Evolutionary conservation across 2,329 filamentous ascomycete genomes (phyloP).

Genomic region (Cladosporium sp.): DNA sequence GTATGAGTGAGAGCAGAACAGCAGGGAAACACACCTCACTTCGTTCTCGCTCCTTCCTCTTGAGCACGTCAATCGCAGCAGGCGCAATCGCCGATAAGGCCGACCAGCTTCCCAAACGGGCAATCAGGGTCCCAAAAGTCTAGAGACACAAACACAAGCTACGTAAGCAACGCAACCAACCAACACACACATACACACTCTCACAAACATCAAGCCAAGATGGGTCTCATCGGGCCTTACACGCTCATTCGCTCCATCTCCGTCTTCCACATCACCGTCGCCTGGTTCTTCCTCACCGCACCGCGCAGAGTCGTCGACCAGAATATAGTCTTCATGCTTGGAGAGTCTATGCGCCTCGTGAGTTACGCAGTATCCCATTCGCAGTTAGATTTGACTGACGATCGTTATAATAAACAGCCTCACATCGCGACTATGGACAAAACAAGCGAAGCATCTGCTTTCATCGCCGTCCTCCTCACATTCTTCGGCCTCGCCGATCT

Average conservation of each 20-base stretch:
- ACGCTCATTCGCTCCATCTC: slow-evolving; percentile 79
- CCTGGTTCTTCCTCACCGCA: slow-evolving; percentile 77
- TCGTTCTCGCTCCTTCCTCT: background rate
- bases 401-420: slow-evolving; percentile 49
- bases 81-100: background rate
- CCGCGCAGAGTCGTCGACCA: slow-evolving; percentile 75
- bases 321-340: slow-evolving; percentile 75
- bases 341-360: slow-evolving; percentile 82
- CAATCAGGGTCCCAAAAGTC: slow-evolving; percentile 11
- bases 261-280: slow-evolving; percentile 80
- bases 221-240: slow-evolving; percentile 79
- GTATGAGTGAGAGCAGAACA: background rate
- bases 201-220: slow-evolving; percentile 40
- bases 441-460: slow-evolving; percentile 66
- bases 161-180: background rate
- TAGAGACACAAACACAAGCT: background rate
- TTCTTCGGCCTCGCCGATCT: slow-evolving; percentile 54
- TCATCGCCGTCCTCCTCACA: slow-evolving; percentile 69
- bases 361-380: slow-evolving; percentile 25
- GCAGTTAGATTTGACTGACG: background rate
- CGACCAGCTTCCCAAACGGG: background rate
- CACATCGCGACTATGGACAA: slow-evolving; percentile 66
- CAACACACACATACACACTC: background rate
- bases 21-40: background rate
- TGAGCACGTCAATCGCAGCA: background rate